Evolutionary conservation across 2,329 filamentous ascomycete genomes (phyloP).

Genomic region (Stachybotrys chlorohalonatus): DNA sequence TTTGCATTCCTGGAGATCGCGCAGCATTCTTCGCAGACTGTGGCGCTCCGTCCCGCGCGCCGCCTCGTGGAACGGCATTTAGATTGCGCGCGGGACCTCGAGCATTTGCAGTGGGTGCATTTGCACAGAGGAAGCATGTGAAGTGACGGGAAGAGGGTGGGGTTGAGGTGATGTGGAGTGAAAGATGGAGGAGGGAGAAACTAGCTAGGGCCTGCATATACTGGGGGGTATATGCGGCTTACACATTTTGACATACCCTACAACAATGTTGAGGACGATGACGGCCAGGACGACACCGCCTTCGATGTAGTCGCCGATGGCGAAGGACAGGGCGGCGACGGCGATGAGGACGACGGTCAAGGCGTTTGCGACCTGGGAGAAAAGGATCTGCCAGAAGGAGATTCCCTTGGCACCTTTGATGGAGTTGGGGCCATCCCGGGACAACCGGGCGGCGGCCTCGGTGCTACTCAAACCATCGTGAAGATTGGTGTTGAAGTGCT

Average conservation of each 20-base stretch:
- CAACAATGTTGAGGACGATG: constrained; percentile 58
- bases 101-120: not conserved
- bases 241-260: constrained; percentile 39
- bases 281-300: constrained; percentile 54
- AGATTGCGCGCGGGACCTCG: not conserved
- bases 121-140: not conserved
- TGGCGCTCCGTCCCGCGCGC: not conserved
- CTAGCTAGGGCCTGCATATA: not conserved
- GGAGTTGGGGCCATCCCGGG: constrained; percentile 59
- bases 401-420: constrained; percentile 63
- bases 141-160: not conserved
- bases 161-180: not conserved
- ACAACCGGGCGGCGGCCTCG: constrained; percentile 57
- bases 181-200: constrained; percentile 5
- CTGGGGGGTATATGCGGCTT: not conserved
- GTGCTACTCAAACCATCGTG: constrained; percentile 52
- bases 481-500: constrained; percentile 30
- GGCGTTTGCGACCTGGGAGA: constrained; percentile 71
- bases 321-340: constrained; percentile 62
- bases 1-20: not conserved
- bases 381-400: constrained; percentile 66
- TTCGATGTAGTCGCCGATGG: constrained; percentile 56
- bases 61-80: not conserved
- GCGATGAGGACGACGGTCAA: constrained; percentile 66
- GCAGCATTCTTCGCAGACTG: not conserved